These are phyloP conservation scores for Ceratobasidium sp. DNA, from an alignment of 1,284 basidiomycete species.

Conservation along the genomic window DNA sequence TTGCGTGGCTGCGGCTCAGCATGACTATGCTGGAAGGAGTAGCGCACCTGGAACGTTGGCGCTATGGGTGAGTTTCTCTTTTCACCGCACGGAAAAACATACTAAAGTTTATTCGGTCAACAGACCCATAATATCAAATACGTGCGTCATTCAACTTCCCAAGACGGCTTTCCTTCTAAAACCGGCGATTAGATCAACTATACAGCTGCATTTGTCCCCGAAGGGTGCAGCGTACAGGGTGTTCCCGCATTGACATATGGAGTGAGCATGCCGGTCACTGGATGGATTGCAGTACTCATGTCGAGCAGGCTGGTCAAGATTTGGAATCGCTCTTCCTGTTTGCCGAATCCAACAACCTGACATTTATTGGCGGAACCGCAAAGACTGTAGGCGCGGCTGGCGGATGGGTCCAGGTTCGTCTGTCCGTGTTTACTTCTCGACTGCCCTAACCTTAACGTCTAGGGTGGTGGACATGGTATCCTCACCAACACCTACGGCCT, in stretches of 20 bases:
- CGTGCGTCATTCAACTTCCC: conserved; percentile 17
- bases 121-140: conserved; percentile 39
- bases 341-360: conserved; percentile 36
- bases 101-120: not conserved
- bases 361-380: conserved; percentile 37
- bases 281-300: not conserved
- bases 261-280: not conserved
- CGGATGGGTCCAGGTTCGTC: conserved; percentile 14
- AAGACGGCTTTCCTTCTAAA: not conserved
- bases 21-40: conserved; percentile 27
- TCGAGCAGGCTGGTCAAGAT: conserved; percentile 17
- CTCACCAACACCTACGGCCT: conserved; percentile 35
- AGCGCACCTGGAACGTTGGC: conserved; percentile 28
- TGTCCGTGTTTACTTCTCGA: not conserved
- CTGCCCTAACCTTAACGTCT: conserved; percentile 35
- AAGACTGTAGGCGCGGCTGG: conserved; percentile 9
- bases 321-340: conserved; percentile 23
- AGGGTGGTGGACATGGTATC: conserved; percentile 48
- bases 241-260: conserved; percentile 29
- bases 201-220: conserved; percentile 25
- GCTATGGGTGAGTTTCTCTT: not conserved
- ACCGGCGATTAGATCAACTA: conserved; percentile 32
- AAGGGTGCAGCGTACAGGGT: not conserved
- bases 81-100: not conserved
- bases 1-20: conserved; percentile 3